Conservation (phyloP, 2,329 filamentous ascomycete genomes). For the Amauroascus niger region DNA sequence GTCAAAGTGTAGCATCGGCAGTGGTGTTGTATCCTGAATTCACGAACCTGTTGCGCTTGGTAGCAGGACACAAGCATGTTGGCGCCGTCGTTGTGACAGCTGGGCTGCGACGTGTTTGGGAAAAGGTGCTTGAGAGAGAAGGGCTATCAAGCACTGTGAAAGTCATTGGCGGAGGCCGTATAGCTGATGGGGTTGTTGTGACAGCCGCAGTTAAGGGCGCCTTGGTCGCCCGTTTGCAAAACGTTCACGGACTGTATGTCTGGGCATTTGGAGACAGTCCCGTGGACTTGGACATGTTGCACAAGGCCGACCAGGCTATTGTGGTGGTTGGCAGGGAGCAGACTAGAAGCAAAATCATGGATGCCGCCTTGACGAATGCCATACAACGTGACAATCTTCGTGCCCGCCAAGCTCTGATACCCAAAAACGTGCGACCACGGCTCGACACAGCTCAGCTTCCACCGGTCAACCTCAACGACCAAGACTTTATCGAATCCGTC, state of each 20-base stretch:
- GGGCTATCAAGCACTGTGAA: constrained; percentile 37
- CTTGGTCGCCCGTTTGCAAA: constrained; percentile 38
- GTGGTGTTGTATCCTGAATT: constrained; percentile 44
- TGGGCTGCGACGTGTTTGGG: constrained; percentile 47
- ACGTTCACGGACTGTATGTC: constrained; percentile 33
- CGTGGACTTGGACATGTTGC: constrained; percentile 50
- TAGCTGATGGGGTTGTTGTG: constrained; percentile 43
- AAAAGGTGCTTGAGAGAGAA: constrained; percentile 41
- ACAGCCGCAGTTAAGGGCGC: constrained; percentile 43
- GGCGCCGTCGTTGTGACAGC: constrained; percentile 47
- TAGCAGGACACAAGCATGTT: constrained; percentile 30
- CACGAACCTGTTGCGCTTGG: constrained; percentile 33
- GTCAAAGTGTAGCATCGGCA: constrained; percentile 35
- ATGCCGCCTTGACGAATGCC: constrained; percentile 34
- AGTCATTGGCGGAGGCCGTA: constrained; percentile 46
- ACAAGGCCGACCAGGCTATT: constrained; percentile 44
- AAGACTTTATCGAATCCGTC: constrained; percentile 23
- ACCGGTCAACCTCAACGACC: constrained; percentile 27
- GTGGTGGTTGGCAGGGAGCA: constrained; percentile 46
- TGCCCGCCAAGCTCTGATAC: constrained; percentile 42
- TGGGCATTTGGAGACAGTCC: constrained; percentile 53
- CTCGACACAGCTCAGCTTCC: constrained; percentile 40
- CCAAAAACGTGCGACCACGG: constrained; percentile 32
- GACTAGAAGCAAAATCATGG: constrained; percentile 46
- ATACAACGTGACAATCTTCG: constrained; percentile 35